phyloP scores from a whole-genome alignment of 2,329 filamentous ascomycete genomes.

The Fusarium circinatum region DNA sequence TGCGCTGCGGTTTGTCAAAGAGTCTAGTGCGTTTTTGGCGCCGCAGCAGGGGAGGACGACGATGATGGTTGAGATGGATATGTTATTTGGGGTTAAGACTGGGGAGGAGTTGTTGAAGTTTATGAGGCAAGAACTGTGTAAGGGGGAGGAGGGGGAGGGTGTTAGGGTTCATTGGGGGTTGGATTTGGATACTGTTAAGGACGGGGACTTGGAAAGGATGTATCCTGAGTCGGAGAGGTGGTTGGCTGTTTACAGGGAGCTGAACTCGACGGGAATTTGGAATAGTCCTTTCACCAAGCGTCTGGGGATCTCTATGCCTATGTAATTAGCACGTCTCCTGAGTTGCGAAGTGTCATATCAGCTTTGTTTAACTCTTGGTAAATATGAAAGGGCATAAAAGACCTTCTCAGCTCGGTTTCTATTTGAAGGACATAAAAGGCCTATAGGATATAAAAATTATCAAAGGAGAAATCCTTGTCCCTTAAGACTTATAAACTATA shows the following conservation, averaged over 20 bases:
- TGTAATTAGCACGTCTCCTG: not conserved
- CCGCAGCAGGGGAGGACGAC: conserved; percentile 1
- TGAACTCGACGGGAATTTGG: not conserved
- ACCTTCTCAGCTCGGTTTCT: not conserved
- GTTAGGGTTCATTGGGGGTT: not conserved
- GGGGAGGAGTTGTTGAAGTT: not conserved
- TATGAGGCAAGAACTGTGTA: not conserved
- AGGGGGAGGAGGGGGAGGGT: rapidly evolving
- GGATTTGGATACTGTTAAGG: not conserved
- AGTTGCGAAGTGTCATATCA: rapidly evolving
- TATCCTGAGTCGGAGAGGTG: not conserved
- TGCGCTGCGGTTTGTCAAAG: not conserved
- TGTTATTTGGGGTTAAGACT: not conserved
- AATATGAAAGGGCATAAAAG: rapidly evolving
- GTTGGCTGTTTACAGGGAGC: not conserved
- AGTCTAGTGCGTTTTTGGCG: not conserved
- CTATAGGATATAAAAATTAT: no score
- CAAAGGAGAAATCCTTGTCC: no score
- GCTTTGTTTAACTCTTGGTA: rapidly evolving
- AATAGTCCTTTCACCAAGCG: not conserved
- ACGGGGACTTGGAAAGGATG: not conserved
- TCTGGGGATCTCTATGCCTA: not conserved
- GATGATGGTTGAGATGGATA: conserved; percentile 8
- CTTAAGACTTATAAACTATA: not conserved
- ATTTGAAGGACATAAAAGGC: not conserved